These are phyloP conservation scores for Termitomyces heimii DNA, from an alignment of 768 basidiomycete species.

Conservation along the genomic window DNA sequence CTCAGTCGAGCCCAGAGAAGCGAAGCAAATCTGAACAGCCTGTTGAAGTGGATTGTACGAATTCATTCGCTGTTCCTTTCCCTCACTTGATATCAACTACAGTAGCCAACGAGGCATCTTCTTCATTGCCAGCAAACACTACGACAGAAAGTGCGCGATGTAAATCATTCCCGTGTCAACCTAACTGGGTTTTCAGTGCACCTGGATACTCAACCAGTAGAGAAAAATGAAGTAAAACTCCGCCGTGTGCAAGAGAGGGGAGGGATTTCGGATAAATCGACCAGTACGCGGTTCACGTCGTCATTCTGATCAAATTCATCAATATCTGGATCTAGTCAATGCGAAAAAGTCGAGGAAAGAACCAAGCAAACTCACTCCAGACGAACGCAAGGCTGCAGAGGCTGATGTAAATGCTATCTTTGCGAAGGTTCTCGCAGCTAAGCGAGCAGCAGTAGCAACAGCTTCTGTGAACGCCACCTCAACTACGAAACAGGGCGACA, in stretches of 20 bases:
- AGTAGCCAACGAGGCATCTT: not conserved
- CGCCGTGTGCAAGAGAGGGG: not conserved
- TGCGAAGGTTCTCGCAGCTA: conserved; percentile 11
- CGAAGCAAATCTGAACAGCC: not conserved
- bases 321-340: not conserved
- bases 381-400: conserved; percentile 8
- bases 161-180: not conserved
- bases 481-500: not conserved
- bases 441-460: conserved; percentile 5
- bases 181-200: not conserved
- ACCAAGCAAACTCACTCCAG: conserved; percentile 1
- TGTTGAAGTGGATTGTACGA: conserved; percentile 1
- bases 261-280: not conserved
- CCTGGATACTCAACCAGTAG: not conserved
- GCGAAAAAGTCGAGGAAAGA: conserved; percentile 3
- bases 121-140: not conserved
- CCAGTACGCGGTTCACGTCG: not conserved
- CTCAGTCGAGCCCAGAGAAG: conserved; percentile 4
- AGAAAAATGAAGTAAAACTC: not conserved
- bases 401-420: conserved; percentile 12
- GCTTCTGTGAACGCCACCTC: not conserved
- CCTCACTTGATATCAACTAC: conserved; percentile 1
- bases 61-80: not conserved
- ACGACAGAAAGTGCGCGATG: not conserved
- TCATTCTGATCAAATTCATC: not conserved